These are phyloP conservation scores for Lactifluus subvellereus DNA, from an alignment of 768 basidiomycete genomes.

Conservation along the genomic window DNA sequence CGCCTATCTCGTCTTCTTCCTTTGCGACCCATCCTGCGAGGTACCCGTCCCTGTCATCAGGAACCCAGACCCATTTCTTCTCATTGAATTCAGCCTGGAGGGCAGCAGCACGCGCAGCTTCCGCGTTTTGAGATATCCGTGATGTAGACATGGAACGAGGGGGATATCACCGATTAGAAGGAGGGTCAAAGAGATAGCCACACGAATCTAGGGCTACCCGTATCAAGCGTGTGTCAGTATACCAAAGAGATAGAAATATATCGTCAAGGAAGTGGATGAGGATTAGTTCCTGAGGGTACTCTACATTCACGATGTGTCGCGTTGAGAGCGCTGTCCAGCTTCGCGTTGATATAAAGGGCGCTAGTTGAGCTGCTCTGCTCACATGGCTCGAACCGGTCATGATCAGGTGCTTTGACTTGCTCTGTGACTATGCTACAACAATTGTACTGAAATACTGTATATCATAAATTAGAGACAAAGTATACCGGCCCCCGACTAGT, in stretches of 20 bases:
- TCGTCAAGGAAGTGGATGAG: not conserved
- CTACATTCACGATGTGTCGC: conserved; percentile 12
- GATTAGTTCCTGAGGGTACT: not conserved
- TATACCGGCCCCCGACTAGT: not conserved
- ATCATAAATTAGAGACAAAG: not conserved
- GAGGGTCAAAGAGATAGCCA: not conserved
- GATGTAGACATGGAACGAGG: conserved; percentile 31
- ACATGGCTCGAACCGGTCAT: conserved; percentile 8
- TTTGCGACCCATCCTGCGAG: conserved; percentile 90
- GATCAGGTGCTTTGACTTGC: not conserved
- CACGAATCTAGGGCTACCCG: conserved; percentile 1
- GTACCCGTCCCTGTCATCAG: conserved; percentile 88
- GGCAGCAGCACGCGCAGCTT: conserved; percentile 79
- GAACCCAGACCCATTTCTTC: conserved; percentile 99
- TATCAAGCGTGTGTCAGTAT: conserved; percentile 2
- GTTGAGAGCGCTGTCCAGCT: not conserved
- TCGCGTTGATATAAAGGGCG: conserved; percentile 1
- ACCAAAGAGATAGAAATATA: not conserved
- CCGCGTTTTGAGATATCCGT: conserved; percentile 40
- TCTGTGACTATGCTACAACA: not conserved
- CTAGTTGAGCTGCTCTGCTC: conserved; percentile 8
- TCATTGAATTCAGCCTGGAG: conserved; percentile 95
- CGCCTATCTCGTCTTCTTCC: conserved; percentile 76
- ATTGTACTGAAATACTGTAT: not conserved
- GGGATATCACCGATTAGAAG: not conserved